These are phyloP conservation scores for Mortierella sp. DNA, from an alignment of 371 early-diverging fungal genomes.

Conservation along the genomic window DNA sequence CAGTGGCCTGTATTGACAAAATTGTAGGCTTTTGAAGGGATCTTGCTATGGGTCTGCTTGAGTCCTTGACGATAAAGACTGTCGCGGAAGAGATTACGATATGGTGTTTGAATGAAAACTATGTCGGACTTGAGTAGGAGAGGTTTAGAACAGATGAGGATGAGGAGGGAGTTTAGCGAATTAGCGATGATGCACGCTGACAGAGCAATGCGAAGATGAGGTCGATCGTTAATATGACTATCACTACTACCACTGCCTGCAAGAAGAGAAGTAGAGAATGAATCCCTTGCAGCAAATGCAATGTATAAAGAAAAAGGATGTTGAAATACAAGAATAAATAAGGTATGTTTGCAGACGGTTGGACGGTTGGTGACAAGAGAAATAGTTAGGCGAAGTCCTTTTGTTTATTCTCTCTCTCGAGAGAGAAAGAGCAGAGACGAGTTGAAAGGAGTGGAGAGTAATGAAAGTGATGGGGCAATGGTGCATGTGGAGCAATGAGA, in stretches of 20 bases:
- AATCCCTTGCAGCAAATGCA: neutral
- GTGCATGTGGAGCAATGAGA: too few species aligned
- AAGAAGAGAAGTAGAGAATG: constrained; percentile 2
- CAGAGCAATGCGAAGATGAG: neutral
- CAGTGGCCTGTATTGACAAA: constrained; percentile 21
- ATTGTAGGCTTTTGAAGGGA: constrained; percentile 12
- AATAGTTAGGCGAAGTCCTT: constrained; percentile 3
- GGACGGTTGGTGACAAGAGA: too few species aligned
- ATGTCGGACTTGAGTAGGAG: neutral
- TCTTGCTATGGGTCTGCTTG: neutral
- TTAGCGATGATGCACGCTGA: neutral
- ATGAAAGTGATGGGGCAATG: neutral
- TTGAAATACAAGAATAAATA: neutral
- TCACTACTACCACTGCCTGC: neutral
- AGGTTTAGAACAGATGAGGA: neutral
- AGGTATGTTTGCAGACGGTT: neutral
- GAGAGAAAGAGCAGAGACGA: too few species aligned
- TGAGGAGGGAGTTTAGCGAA: neutral
- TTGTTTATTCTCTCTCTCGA: neutral
- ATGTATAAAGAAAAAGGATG: neutral
- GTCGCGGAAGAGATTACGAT: too few species aligned
- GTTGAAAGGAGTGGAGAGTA: neutral
- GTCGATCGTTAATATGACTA: neutral
- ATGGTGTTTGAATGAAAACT: neutral
- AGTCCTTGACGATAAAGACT: too few species aligned